These are phyloP conservation scores for Aspergillus alliaceus DNA, from an alignment of 2,329 filamentous ascomycete species.

Conservation along the genomic window DNA sequence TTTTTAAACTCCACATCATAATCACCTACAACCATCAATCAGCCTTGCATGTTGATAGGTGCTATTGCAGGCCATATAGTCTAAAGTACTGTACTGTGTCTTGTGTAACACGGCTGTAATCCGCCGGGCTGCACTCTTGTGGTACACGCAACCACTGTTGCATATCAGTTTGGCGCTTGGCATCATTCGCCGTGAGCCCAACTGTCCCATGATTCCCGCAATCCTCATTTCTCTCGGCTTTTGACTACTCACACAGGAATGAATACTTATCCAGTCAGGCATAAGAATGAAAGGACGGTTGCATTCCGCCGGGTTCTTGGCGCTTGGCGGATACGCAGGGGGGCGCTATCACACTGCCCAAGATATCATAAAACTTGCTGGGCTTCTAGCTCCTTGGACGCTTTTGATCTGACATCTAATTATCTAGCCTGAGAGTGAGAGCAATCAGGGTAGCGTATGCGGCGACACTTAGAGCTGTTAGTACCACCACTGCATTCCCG, in stretches of 20 bases:
- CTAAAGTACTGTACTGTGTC: neutral
- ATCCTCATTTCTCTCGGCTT: slow-evolving; percentile 2
- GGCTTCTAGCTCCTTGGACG: neutral
- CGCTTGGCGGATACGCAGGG: slow-evolving; percentile 34
- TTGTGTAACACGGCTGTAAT: neutral
- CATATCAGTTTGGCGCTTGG: slow-evolving; percentile 10
- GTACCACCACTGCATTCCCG: slow-evolving; percentile 63
- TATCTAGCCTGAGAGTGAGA: slow-evolving; percentile 54
- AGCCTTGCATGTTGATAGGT: neutral
- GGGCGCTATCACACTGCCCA: slow-evolving; percentile 6
- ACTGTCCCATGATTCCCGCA: slow-evolving; percentile 14
- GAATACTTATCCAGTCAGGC: slow-evolving; percentile 2
- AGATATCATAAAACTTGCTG: slow-evolving; percentile 6
- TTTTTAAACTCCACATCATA: too few relatives aligned
- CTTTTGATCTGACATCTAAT: slow-evolving; percentile 15
- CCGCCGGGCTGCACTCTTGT: neutral
- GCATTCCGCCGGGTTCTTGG: slow-evolving; percentile 29
- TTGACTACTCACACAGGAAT: neutral
- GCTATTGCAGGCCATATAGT: neutral
- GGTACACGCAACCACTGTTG: neutral
- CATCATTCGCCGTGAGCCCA: neutral
- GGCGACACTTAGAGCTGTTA: slow-evolving; percentile 62
- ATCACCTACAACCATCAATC: neutral
- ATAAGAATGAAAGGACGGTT: neutral
- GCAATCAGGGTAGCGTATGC: slow-evolving; percentile 62